Evolutionary conservation across 2,329 filamentous ascomycete species (phyloP), one percentile per base, ranked within the genome.

Genomic region (Achaetomium macrosporum): DNA sequence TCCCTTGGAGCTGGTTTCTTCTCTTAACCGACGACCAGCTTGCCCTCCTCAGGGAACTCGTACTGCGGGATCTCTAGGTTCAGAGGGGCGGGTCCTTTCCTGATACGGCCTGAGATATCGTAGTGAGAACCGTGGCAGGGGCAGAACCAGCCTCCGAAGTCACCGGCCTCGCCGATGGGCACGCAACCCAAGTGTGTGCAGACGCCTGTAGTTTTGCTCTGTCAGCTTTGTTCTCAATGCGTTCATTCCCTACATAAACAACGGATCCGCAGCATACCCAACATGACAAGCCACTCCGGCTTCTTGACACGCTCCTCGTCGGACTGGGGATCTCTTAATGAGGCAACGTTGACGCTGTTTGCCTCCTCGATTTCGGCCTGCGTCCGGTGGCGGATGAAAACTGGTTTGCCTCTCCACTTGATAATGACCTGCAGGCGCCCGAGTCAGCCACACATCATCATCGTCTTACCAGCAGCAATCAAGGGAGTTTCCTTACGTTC

Each of bases 91-190:
- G 93, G 93, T 63, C 93, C 93, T 83, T 89, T 96, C 79, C 93
- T 86, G 82, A 96, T 89, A 76, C 93, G 90, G 73, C 93, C 93
- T 61, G 91, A 97, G 73, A 99, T 97, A 73, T 99, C 93, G 84
- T 99, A 99, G 82, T 99, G 93, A 65, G 91, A 96, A 74, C 93
- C 93, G 83, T 99, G 93, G 88, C 93, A 99, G 62, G 93, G 93
- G 81, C 93, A 99, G 87, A 99, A 99, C 93, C 93, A 99, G 70
- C 93, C 93, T 71, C 93, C 93, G 68, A 79, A 99, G 76, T 99
- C 95, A 73, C 93, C 93, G 61, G 93, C 90, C 80, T 99, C 93
- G 68, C 95, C 93, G 68, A 99, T 99, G 70, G 93, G 93, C 65
- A 99, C 93, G 83, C 93, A 99, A 76, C 93, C 93, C 70, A 99